Evolutionary conservation across 169 alveolate genomes (phyloP).

Genomic region (Plasmodium reichenowi): DNA sequence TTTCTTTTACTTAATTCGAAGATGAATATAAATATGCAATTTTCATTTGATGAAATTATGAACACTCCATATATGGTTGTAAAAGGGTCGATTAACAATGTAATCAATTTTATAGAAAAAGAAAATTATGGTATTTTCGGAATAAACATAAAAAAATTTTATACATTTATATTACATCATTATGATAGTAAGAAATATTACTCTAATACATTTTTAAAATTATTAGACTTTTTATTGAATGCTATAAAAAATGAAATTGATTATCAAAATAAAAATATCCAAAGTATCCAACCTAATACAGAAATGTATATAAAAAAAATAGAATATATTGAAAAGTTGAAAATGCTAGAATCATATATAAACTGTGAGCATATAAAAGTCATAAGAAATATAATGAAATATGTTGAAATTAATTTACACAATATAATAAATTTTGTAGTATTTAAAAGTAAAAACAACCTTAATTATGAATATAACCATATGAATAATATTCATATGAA

Average conservation of each 20-base stretch:
- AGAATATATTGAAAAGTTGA: constrained; percentile 18
- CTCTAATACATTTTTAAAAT: not conserved
- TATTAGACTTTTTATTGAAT: constrained; percentile 36
- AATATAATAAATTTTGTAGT: constrained; percentile 35
- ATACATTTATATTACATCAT: constrained; percentile 1
- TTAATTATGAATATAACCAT: too few species aligned
- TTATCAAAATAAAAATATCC: not conserved
- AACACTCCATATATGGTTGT: constrained; percentile 37
- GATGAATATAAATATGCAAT: constrained; percentile 35
- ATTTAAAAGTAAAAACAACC: constrained; percentile 1
- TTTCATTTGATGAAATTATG: constrained; percentile 34
- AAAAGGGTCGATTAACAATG: constrained; percentile 27
- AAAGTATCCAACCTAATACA: not conserved
- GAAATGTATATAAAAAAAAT: constrained; percentile 3
- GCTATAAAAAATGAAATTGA: constrained; percentile 18
- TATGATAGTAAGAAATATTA: constrained; percentile 15
- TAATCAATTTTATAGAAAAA: constrained; percentile 31
- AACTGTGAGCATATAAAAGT: constrained; percentile 54
- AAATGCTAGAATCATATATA: constrained; percentile 23
- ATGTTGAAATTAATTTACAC: constrained; percentile 38
- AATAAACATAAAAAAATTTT: constrained; percentile 4
- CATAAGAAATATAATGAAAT: constrained; percentile 37
- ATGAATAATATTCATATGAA: too few species aligned
- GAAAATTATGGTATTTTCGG: constrained; percentile 29
- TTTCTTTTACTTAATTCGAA: constrained; percentile 19